A percentile compares a stretch with the other conserved stretches of the same genome.
phyloP scores from a whole-genome alignment of 306 rosid species.

The Glycine tomentella region DNA sequence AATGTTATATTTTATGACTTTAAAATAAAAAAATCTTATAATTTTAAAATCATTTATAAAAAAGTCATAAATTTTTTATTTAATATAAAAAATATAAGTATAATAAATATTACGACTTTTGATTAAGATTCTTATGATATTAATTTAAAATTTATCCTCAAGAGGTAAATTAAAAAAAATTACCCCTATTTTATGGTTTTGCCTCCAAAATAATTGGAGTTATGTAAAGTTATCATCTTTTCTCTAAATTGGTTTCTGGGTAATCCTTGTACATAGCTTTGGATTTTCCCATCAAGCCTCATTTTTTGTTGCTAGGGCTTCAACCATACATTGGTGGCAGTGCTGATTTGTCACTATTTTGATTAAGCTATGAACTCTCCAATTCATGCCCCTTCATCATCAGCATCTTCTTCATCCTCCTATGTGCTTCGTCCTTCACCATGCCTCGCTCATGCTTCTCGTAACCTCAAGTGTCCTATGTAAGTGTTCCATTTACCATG shows the following conservation, averaged over 20 bases:
- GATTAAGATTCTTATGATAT: no score
- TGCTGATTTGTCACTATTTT: not conserved
- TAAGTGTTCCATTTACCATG: conserved; percentile 34
- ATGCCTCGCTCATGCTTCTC: conserved; percentile 54
- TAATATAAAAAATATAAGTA: no score
- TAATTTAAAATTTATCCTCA: no score
- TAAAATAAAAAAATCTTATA: no score
- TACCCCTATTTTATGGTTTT: no score
- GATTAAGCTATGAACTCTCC: conserved; percentile 52
- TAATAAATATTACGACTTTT: no score
- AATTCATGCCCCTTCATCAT: conserved; percentile 48
- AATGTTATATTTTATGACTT: no score
- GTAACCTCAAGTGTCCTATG: conserved; percentile 54
- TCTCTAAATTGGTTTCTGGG: conserved; percentile 9
- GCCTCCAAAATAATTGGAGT: conserved; percentile 2
- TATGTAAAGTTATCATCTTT: conserved; percentile 15
- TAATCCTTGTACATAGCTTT: not conserved
- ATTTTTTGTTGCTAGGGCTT: conserved; percentile 8
- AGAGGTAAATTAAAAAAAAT: no score
- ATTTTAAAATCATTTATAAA: no score
- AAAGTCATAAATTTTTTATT: no score
- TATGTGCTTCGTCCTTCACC: conserved; percentile 50
- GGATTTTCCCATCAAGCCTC: conserved; percentile 11
- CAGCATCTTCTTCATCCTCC: conserved; percentile 52
- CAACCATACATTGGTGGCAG: conserved; percentile 8